Conservation (phyloP, 768 basidiomycete species). For the Psilocybe azurescens region DNA sequence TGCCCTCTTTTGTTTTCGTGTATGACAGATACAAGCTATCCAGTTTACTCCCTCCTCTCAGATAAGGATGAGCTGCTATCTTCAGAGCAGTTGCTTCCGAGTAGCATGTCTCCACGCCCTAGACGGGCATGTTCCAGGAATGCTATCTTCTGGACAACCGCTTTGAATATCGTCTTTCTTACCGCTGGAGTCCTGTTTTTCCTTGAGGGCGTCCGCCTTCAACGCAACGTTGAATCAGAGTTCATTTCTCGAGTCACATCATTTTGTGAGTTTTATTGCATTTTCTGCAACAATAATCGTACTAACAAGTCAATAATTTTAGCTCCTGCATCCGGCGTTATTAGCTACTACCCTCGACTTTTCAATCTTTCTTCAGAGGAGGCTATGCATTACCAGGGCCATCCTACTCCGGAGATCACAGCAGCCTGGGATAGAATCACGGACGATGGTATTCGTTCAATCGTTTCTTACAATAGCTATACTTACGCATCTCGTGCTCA, state of each 20-base stretch:
- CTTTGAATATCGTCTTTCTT: background rate
- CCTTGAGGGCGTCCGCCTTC: background rate
- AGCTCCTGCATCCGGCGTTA: background rate
- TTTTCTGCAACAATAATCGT: too few relatives aligned
- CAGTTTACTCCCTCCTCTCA: background rate
- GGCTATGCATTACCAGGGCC: background rate
- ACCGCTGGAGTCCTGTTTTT: background rate
- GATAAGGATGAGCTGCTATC: slow-evolving; percentile 1
- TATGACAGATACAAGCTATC: background rate
- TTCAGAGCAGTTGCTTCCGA: background rate
- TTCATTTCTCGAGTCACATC: background rate
- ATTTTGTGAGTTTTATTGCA: background rate
- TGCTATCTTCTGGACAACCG: background rate
- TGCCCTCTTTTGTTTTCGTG: background rate
- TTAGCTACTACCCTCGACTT: background rate
- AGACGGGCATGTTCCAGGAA: background rate
- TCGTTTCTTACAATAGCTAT: too few relatives aligned
- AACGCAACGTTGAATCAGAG: background rate
- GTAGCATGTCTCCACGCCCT: background rate
- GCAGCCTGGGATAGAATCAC: background rate
- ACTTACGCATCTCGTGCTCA: background rate
- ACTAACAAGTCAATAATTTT: background rate
- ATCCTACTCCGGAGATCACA: background rate
- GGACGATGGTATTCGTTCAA: background rate
- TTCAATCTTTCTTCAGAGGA: background rate